These are phyloP conservation scores for Epichloe bromicola DNA, from an alignment of 2,329 filamentous ascomycete genomes.

Conservation along the genomic window DNA sequence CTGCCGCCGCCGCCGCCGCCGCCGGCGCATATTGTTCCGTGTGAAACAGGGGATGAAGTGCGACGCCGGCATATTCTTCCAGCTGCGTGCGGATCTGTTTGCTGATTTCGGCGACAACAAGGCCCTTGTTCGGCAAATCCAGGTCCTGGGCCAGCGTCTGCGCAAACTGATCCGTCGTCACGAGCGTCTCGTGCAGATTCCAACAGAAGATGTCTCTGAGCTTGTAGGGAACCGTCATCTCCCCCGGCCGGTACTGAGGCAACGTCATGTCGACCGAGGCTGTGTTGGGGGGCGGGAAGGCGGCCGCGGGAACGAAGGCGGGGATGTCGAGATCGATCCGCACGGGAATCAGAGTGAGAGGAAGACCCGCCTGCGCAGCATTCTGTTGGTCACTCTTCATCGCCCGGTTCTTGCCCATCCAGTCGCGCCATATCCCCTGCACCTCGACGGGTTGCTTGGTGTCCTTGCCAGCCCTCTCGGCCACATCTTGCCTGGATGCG, in stretches of 20 bases:
- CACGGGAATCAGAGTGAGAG: conserved; percentile 85
- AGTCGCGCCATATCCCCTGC: conserved; percentile 87
- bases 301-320: conserved; percentile 54
- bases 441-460: conserved; percentile 64
- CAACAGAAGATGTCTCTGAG: conserved; percentile 93
- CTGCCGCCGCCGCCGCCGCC: conserved; percentile 11
- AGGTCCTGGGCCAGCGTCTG: conserved; percentile 80
- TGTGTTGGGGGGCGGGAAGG: conserved; percentile 51
- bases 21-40: conserved; percentile 27
- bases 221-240: conserved; percentile 71
- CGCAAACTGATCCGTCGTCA: conserved; percentile 95
- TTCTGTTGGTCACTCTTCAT: conserved; percentile 46
- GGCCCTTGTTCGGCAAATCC: conserved; percentile 65
- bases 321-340: conserved; percentile 91
- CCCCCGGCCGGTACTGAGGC: conserved; percentile 67
- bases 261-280: conserved; percentile 55
- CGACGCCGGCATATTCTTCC: conserved; percentile 91
- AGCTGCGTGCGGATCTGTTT: conserved; percentile 90
- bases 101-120: conserved; percentile 68
- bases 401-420: conserved; percentile 65
- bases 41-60: conserved; percentile 85
- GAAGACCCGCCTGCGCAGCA: conserved; percentile 58
- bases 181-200: conserved; percentile 90
- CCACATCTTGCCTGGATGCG: conserved; percentile 45
- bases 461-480: conserved; percentile 75